These are phyloP conservation scores for Acanthamoeba sp. DNA, from an alignment of 208 protist species.

Conservation along the genomic window DNA sequence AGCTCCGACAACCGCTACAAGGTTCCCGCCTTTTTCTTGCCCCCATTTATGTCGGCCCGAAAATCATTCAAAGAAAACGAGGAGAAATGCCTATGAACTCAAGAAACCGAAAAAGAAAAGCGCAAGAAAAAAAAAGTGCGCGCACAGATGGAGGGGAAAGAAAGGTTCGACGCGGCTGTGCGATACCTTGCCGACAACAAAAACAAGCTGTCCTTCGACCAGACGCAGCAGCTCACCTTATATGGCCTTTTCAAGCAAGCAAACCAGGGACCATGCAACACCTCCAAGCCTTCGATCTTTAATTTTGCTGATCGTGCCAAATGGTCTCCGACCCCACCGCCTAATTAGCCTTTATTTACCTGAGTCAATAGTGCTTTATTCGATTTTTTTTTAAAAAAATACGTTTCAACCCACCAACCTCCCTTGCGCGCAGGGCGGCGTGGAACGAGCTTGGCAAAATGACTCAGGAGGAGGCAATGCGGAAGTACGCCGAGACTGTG, in stretches of 20 bases:
- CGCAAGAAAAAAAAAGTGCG: neutral
- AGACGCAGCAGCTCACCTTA: conserved; percentile 25
- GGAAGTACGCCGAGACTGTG: neutral
- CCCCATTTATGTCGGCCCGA: neutral
- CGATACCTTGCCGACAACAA: conserved; percentile 48
- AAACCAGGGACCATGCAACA: conserved; percentile 39
- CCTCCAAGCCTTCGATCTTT: conserved; percentile 58
- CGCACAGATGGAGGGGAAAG: conserved; percentile 1
- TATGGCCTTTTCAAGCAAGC: conserved; percentile 67
- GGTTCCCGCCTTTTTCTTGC: neutral
- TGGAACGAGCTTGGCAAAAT: conserved; percentile 56
- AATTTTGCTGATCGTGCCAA: conserved; percentile 29
- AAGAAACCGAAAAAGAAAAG: neutral
- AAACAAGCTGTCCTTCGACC: conserved; percentile 28
- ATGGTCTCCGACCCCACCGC: neutral
- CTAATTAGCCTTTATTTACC: too few species aligned
- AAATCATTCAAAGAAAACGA: neutral
- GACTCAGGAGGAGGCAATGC: conserved; percentile 58
- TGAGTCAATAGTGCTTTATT: too few species aligned
- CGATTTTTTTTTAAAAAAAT: neutral
- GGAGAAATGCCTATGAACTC: too few species aligned
- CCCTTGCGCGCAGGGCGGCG: conserved; percentile 1
- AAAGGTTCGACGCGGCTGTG: conserved; percentile 36
- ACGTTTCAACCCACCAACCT: neutral
- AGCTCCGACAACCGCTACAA: neutral